A percentile compares a stretch with the other conserved stretches of the same genome.
Conservation (phyloP, 2,329 filamentous ascomycete species). For the Eutypa lata region DNA sequence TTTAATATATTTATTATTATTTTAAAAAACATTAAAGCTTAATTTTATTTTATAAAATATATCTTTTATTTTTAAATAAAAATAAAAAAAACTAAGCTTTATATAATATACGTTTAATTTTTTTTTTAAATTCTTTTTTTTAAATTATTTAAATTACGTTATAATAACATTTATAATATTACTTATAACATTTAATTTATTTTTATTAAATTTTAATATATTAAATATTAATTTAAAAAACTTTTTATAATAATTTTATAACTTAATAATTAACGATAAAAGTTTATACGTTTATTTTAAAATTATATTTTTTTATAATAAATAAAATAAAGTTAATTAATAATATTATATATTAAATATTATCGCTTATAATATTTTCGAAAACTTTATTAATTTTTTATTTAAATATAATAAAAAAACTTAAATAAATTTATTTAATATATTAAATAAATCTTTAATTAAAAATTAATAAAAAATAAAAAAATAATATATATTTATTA, state of each 20-base stretch:
- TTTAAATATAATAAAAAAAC: neutral
- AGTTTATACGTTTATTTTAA: neutral
- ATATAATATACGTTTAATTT: neutral
- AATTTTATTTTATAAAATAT: neutral
- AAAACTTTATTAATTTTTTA: too few relatives aligned
- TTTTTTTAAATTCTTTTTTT: neutral
- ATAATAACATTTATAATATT: neutral
- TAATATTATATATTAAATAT: too few relatives aligned
- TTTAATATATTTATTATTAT: neutral
- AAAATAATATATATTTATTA: too few relatives aligned
- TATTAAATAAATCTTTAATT: too few relatives aligned
- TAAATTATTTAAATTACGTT: neutral
- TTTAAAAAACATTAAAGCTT: neutral
- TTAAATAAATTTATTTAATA: neutral
- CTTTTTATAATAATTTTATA: neutral
- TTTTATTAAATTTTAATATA: neutral
- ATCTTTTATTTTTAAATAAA: neutral
- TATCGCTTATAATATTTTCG: too few relatives aligned
- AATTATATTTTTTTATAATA: neutral
- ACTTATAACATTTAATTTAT: too few relatives aligned
- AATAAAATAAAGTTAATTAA: neutral
- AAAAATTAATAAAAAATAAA: too few relatives aligned
- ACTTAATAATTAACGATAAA: neutral
- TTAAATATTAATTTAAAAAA: neutral
- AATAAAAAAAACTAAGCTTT: neutral